Evolutionary conservation across 352 stramenopile genomes (phyloP), one percentile per base, ranked within the genome.

Genomic region (Pythium dissotocum): DNA sequence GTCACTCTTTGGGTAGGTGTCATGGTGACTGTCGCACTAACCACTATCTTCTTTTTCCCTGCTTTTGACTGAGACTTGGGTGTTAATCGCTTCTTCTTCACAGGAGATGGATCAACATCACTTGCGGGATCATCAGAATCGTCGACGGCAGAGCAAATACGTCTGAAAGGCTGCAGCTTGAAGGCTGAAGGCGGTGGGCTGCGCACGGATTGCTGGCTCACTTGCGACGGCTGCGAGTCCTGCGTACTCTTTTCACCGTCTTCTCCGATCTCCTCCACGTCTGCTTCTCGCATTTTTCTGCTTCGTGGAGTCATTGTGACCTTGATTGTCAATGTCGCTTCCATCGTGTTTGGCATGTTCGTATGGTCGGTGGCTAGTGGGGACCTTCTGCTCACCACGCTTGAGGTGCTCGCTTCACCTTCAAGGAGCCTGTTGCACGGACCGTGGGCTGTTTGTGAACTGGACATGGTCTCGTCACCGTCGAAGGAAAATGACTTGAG

Each of bases 71-170:
- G 14, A 12, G 2, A 38, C 35, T 40, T 33, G 6, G 26, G 6
- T 12, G 44, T 51, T 30, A 51, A 9, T 42, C 46, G 64, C 30
- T 32, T 61, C 32, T 66, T 71, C 14, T 62, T 63, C 14, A 59
- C 40, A 7, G 54, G 53, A 38, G 58, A 65, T 0, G 40, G 33
- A 21, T 74, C 67, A 0, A 33, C 26, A 24, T 67, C 67, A 33
- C 57, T 64, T 0, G 24, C 21, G 14, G 36, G 21, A 18, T 65
- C 58, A 26, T 85, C 80, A 3, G 79, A 89, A 54, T 86, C 81
- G 56, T 83, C 78, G 1, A 82, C 65, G n/a, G 65, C 76, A 10
- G 69, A 77, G 49, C 81, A 89, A 0, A 86, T 64, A 36, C 82
- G 79, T 58, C 61, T 83, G 26, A 79, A 63, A 51, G 46, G 35